Evolutionary conservation across 2,329 filamentous ascomycete species (phyloP).

Genomic region (Aspergillus ustus): DNA sequence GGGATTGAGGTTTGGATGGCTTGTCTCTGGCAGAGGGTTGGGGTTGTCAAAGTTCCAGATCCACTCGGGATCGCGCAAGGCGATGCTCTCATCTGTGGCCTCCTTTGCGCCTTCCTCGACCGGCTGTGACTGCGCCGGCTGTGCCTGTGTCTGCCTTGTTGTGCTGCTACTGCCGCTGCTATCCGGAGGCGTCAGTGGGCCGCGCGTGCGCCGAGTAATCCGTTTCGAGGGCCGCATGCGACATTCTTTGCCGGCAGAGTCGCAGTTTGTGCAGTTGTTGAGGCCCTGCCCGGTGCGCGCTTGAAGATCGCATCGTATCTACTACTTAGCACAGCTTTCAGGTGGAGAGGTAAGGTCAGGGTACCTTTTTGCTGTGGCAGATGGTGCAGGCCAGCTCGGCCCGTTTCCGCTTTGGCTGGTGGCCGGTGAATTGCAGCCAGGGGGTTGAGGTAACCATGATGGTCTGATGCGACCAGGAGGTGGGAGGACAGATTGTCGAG

Average conservation of each 20-base stretch:
- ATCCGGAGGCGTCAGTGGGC: conserved; percentile 1
- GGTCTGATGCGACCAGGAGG: not conserved
- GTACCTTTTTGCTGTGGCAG: conserved; percentile 22
- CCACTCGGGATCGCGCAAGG: conserved; percentile 3
- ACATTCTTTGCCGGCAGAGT: conserved; percentile 16
- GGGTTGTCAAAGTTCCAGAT: conserved; percentile 10
- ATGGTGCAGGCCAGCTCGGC: conserved; percentile 19
- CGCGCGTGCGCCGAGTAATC: not conserved
- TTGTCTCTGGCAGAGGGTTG: not conserved
- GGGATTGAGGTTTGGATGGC: not conserved
- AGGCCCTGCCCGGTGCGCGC: conserved; percentile 15
- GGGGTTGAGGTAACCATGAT: conserved; percentile 2
- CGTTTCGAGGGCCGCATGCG: conserved; percentile 12
- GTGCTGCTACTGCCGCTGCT: not conserved
- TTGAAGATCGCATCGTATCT: conserved; percentile 21
- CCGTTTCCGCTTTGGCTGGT: conserved; percentile 16
- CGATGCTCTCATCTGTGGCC: not conserved
- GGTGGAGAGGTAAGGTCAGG: not conserved
- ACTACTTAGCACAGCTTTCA: not conserved
- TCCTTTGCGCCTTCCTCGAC: not conserved
- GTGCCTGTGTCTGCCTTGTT: not conserved
- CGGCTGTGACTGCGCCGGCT: not conserved
- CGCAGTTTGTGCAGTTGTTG: conserved; percentile 20
- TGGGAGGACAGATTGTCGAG: not conserved
- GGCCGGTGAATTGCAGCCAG: conserved; percentile 18